A percentile compares a stretch with the other conserved stretches of the same genome.
Evolutionary conservation across 1,284 basidiomycete genomes (phyloP).

Genomic region (Cutaneotrichosporon cavernicola): DNA sequence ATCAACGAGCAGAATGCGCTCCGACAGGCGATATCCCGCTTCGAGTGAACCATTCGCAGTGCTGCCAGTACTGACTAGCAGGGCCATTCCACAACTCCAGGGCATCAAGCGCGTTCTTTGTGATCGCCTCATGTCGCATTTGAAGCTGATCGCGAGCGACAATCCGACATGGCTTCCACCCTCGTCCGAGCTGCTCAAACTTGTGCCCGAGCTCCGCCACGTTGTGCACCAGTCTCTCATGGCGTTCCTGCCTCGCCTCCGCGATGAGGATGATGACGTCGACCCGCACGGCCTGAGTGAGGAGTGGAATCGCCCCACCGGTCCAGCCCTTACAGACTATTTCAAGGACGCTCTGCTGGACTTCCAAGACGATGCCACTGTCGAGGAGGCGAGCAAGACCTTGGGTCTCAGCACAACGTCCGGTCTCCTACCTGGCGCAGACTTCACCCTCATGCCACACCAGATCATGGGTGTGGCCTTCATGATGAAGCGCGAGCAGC

Average conservation of each 20-base stretch:
- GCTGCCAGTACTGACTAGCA: neutral
- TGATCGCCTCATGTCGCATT: neutral
- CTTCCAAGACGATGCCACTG: conserved; percentile 39
- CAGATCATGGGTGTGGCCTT: conserved; percentile 51
- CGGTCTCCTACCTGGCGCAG: conserved; percentile 32
- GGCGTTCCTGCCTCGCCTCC: neutral
- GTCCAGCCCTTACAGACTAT: conserved; percentile 36
- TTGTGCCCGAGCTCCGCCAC: neutral
- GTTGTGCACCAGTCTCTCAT: neutral
- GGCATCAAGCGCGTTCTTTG: neutral
- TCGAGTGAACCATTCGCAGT: neutral
- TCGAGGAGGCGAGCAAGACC: conserved; percentile 35
- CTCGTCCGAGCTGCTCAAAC: neutral
- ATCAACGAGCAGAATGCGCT: neutral
- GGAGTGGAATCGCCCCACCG: conserved; percentile 17
- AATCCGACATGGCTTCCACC: neutral
- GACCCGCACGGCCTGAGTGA: neutral
- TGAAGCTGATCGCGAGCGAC: neutral
- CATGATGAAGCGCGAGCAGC: conserved; percentile 49
- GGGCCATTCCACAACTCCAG: neutral
- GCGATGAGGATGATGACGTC: neutral
- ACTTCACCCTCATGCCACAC: conserved; percentile 48
- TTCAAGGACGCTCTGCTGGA: conserved; percentile 39
- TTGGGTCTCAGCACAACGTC: conserved; percentile 31
- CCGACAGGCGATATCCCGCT: neutral